Conservation (phyloP, 2,329 filamentous ascomycete species). For the Bimuria novae-zelandiae region DNA sequence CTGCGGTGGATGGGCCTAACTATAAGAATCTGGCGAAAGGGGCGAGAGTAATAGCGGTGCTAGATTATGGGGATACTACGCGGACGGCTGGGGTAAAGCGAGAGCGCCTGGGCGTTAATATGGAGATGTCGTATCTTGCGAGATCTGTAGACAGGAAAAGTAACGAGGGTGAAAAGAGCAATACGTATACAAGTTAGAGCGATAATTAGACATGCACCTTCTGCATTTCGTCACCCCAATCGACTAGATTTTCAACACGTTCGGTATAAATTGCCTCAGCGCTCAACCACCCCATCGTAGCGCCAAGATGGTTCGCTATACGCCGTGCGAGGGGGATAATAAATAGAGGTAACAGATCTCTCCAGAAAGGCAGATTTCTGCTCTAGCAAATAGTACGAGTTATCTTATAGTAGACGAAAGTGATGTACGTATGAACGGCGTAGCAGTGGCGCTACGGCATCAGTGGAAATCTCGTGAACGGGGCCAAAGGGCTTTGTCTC, state of each 20-base stretch:
- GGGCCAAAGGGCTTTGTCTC: conserved; percentile 43
- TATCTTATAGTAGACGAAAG: conserved; percentile 38
- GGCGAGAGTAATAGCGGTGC: conserved; percentile 53
- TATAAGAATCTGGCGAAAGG: conserved; percentile 53
- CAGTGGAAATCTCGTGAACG: conserved; percentile 51
- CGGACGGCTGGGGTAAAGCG: conserved; percentile 41
- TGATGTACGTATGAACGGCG: conserved; percentile 18
- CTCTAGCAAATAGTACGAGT: conserved; percentile 40
- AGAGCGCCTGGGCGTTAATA: conserved; percentile 44
- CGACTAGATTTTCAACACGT: conserved; percentile 57
- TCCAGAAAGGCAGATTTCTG: conserved; percentile 43
- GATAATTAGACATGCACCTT: conserved; percentile 51
- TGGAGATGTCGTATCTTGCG: conserved; percentile 35
- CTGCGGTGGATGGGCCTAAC: conserved; percentile 53
- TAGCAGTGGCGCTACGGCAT: conserved; percentile 53
- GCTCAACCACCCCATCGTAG: conserved; percentile 23
- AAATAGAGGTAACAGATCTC: conserved; percentile 51
- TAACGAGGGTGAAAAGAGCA: conserved; percentile 22
- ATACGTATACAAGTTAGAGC: conserved; percentile 38
- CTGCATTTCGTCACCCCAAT: conserved; percentile 52
- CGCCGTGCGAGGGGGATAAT: conserved; percentile 45
- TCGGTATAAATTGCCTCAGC: conserved; percentile 51
- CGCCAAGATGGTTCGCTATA: conserved; percentile 34
- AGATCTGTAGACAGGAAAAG: conserved; percentile 53
- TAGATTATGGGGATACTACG: conserved; percentile 49